Evolutionary conservation across 768 basidiomycete genomes (phyloP), one percentile per base, ranked within the genome.

Genomic region (Agaricus bisporus): DNA sequence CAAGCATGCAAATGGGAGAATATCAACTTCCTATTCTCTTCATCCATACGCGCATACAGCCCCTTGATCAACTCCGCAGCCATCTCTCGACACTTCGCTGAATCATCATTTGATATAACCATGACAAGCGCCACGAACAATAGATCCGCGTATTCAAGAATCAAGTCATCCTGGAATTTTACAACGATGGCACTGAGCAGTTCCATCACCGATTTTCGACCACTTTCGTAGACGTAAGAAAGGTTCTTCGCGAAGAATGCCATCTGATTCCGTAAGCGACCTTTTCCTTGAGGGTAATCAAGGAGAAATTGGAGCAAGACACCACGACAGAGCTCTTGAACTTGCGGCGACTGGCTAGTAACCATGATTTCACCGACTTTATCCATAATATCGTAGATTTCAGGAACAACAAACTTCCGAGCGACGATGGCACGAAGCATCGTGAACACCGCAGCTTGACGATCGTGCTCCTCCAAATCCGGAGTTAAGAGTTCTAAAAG

Each of bases 371-470:
- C 86, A 3, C 92, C 85, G 18, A 98, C 85, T 55, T 85, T 84
- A 56, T 91, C 91, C 95, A 99, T 98, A 35, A 95, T 70, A 66
- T 98, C 95, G 70, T 99, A 99, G 48, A 99, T 87, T 68, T 98
- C 97, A 0, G 91, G 91, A 0, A 95, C 91, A 29, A 98, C 85
- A 58, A 98, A 89, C 64, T 90, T 91, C 29, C 95, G 83, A 5
- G 86, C 79, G 14, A 98, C 85, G 59, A 98, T 92, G 22, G 94
- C 88, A 9, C 92, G 86, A 14, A 99, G 80, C 60, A 98, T 80
- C 1, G 88, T 73, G 66, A 99, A 98, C 7, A 91, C 87, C 8
- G 91, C 78, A 3, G 79, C 81, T 68, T 99, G 97, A 5, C 92
- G 83, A 11, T 75, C 76, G 0, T 88, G 83, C 32, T 98, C 95